Evolutionary conservation across 768 basidiomycete species (phyloP).

Genomic region (Naematelia aurantialba): DNA sequence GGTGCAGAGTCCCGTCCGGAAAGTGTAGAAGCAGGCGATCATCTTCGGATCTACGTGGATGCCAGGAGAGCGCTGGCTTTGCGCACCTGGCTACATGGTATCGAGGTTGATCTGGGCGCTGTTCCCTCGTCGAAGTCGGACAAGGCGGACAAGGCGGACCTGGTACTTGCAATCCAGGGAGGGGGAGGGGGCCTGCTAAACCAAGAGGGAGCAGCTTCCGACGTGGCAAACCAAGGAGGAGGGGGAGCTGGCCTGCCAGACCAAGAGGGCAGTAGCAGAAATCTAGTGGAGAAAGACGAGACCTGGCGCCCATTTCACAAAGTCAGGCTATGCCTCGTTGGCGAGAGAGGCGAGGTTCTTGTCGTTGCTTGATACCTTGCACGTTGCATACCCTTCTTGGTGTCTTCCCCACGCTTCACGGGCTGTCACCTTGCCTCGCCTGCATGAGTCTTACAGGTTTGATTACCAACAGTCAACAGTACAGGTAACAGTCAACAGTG

Average conservation of each 20-base stretch:
- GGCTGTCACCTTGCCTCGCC: background rate
- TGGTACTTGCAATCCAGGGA: background rate
- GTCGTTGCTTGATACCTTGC: conserved; percentile 32
- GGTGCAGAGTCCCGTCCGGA: conserved; percentile 7
- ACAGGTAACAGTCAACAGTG: too few relatives aligned
- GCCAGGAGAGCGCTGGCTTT: conserved; percentile 24
- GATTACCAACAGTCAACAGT: too few relatives aligned
- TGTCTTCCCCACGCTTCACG: background rate
- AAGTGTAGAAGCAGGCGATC: conserved; percentile 32
- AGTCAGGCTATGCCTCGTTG: conserved; percentile 30
- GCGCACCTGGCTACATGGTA: conserved; percentile 29
- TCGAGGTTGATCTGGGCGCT: conserved; percentile 14
- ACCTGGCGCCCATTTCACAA: conserved; percentile 23
- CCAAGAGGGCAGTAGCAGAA: background rate
- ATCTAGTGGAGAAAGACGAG: background rate
- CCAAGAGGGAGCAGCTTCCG: too few relatives aligned
- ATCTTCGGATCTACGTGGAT: conserved; percentile 40
- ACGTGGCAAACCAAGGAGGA: too few relatives aligned
- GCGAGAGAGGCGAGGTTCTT: conserved; percentile 39
- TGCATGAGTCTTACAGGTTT: background rate
- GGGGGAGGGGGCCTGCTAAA: background rate
- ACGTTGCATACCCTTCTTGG: background rate
- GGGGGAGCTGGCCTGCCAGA: background rate
- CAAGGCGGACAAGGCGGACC: background rate
- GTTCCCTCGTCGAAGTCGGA: background rate